Percentiles rank a stretch among this genome's conserved stretches.
Evolutionary conservation across 257 asterid genomes (phyloP).

Genomic region (Solanum chilense): DNA sequence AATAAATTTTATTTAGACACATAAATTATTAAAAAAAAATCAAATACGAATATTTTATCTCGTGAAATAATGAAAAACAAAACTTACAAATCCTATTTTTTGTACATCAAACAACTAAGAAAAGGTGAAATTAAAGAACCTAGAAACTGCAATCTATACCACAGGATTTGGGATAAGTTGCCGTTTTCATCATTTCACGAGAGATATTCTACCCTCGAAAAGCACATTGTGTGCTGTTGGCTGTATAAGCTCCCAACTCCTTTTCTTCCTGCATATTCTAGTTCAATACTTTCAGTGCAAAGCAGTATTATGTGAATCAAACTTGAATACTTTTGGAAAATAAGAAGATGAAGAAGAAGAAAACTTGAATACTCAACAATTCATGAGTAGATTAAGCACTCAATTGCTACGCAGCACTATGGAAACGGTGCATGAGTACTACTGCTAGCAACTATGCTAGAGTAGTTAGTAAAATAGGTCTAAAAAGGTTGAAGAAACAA

Average conservation of each 20-base stretch:
- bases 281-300: background rate
- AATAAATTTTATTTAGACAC: background rate
- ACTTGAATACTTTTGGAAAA: background rate
- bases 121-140: background rate
- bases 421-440: background rate
- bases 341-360: background rate
- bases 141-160: background rate
- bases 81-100: background rate
- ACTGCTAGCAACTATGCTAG: background rate
- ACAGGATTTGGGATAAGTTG: background rate
- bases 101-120: background rate
- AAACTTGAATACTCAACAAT: background rate
- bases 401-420: background rate
- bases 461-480: background rate
- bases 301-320: background rate
- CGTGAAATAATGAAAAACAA: background rate
- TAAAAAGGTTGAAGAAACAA: background rate
- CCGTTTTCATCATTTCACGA: background rate
- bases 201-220: background rate
- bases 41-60: background rate
- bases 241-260: background rate
- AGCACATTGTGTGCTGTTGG: background rate
- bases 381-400: background rate
- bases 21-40: too few relatives aligned
- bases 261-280: background rate